These are phyloP conservation scores for Neurospora sp. DNA, from an alignment of 495 filamentous ascomycete species.

Conservation along the genomic window DNA sequence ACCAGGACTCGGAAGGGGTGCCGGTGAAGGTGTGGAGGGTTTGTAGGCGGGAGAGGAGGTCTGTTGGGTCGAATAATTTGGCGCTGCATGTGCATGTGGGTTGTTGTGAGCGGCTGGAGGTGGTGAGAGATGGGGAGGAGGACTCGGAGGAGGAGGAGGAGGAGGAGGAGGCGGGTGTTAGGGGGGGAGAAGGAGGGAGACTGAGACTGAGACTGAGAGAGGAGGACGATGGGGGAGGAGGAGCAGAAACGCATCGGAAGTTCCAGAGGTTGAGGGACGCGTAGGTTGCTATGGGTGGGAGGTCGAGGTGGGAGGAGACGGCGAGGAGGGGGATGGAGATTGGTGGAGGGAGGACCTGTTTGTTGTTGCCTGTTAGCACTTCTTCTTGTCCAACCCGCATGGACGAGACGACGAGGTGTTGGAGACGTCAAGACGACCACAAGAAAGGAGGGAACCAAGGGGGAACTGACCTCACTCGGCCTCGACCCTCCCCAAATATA, in stretches of 20 bases:
- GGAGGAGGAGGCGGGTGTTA: neutral
- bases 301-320: constrained; percentile 63
- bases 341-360: constrained; percentile 53
- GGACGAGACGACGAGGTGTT: too few relatives aligned
- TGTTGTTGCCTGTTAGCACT: neutral
- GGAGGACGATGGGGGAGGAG: neutral
- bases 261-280: constrained; percentile 87
- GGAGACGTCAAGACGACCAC: too few relatives aligned
- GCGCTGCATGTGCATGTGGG: constrained; percentile 6
- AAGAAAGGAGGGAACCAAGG: neutral
- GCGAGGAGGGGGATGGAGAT: constrained; percentile 71
- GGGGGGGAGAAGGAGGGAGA: constrained; percentile 19
- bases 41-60: constrained; percentile 61
- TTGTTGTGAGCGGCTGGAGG: neutral
- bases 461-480: constrained; percentile 20
- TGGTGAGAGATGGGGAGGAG: neutral
- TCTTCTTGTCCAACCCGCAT: too few relatives aligned
- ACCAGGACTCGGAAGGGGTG: constrained; percentile 92
- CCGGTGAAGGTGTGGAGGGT: constrained; percentile 83
- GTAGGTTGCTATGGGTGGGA: constrained; percentile 87
- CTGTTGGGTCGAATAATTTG: constrained; percentile 38
- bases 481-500: constrained; percentile 59
- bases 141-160: neutral
- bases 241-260: constrained; percentile 39
- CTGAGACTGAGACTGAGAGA: constrained; percentile 28